phyloP scores from a whole-genome alignment of 345 rosid genomes.

The Linum lewisii region DNA sequence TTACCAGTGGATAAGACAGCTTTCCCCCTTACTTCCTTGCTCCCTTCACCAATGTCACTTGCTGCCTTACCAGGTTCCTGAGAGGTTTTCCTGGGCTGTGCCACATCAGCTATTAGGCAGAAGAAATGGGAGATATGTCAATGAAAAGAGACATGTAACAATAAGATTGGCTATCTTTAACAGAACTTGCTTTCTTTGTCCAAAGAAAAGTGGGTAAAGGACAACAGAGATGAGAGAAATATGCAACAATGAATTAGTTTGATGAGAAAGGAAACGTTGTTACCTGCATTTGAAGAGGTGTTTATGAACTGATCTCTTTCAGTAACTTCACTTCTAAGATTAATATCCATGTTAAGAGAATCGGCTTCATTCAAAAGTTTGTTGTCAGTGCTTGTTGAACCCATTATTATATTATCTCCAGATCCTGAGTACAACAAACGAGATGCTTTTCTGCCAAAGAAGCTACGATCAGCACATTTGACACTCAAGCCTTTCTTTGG shows the following conservation, averaged over 20 bases:
- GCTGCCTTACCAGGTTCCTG: constrained; percentile 14
- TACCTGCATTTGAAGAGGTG: constrained; percentile 19
- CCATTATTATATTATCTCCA: constrained; percentile 17
- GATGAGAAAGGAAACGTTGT: background rate
- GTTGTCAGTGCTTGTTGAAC: constrained; percentile 17
- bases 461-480: constrained; percentile 62
- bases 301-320: constrained; percentile 14
- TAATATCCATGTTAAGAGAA: constrained; percentile 7
- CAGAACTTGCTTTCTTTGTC: too few relatives aligned
- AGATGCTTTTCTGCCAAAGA: constrained; percentile 30
- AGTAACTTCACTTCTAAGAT: constrained; percentile 15
- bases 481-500: constrained; percentile 66
- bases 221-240: too few relatives aligned
- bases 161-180: background rate
- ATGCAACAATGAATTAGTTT: background rate
- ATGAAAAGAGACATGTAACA: background rate
- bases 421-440: constrained; percentile 35
- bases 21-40: constrained; percentile 18
- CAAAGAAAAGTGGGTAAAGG: too few relatives aligned
- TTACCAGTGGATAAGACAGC: constrained; percentile 18
- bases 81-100: constrained; percentile 12
- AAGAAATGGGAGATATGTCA: constrained; percentile 8
- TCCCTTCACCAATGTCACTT: constrained; percentile 18
- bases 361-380: constrained; percentile 14
- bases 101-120: constrained; percentile 24